Evolutionary conservation across 768 basidiomycete species (phyloP).

Genomic region (Leucocoprinus sp.): DNA sequence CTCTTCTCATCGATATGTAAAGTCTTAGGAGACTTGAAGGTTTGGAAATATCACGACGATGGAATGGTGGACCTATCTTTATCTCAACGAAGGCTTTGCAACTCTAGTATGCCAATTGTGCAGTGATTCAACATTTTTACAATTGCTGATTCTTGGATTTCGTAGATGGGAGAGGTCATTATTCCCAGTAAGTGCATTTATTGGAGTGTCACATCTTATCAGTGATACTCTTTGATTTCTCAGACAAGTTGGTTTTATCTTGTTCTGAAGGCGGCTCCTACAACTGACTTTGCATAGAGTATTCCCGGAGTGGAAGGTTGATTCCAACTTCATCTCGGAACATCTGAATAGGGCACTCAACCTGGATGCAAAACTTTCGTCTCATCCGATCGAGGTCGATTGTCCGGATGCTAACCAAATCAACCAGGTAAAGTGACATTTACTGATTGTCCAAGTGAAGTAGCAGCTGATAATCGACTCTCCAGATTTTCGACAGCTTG

Average conservation of each 20-base stretch:
- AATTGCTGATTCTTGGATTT: slow-evolving; percentile 9
- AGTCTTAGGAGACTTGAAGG: slow-evolving; percentile 27
- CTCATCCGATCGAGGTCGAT: slow-evolving; percentile 89
- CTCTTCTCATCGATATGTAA: not conserved
- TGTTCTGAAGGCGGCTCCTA: not conserved
- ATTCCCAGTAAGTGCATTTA: slow-evolving; percentile 47
- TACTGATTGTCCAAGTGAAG: not conserved
- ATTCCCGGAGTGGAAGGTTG: slow-evolving; percentile 82
- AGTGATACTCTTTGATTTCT: slow-evolving; percentile 4
- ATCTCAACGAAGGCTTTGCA: slow-evolving; percentile 84
- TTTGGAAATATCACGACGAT: slow-evolving; percentile 93
- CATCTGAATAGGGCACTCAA: slow-evolving; percentile 70
- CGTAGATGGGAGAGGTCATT: slow-evolving; percentile 81
- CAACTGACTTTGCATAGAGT: slow-evolving; percentile 30
- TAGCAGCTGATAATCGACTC: not conserved
- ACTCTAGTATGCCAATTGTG: slow-evolving; percentile 48
- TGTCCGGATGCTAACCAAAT: slow-evolving; percentile 83
- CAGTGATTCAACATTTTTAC: not conserved
- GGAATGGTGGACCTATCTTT: slow-evolving; percentile 87
- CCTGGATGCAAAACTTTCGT: slow-evolving; percentile 79
- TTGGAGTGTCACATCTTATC: slow-evolving; percentile 2
- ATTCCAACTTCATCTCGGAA: slow-evolving; percentile 72
- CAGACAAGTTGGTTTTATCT: slow-evolving; percentile 43
- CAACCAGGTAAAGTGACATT: slow-evolving; percentile 43
- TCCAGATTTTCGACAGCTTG: slow-evolving; percentile 82